Evolutionary conservation across 140 eudicot species (phyloP), one percentile per base, ranked within the genome.

Genomic region (Flaveria floridana): DNA sequence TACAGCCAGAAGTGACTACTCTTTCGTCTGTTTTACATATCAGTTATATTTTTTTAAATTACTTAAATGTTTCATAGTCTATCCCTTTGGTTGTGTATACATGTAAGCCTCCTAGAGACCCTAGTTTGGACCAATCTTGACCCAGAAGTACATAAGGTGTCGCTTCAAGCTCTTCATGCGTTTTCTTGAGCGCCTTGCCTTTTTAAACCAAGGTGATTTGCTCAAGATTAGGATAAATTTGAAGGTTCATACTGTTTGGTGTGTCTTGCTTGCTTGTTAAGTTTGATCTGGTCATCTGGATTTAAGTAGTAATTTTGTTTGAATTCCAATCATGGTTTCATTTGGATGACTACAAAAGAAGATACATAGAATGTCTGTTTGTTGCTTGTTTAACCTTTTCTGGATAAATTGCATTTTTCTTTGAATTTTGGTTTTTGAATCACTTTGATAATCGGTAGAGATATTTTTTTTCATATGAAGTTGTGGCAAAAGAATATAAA

Each of bases 311-410:
- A 58, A 3, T 48, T 13, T 62, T 48, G 55, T 71, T 46, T 62
- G 57, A 64, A 46, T 16, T 41, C 7, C 50, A 34, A 76, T 76
- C 15, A 39, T 13, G 50, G 58, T 67, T 39, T 67, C 56, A 47
- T 19, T 56, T 56, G 63, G 63, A 8, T 20, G 4, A 21, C 10
- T 7, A 19, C 15, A 57, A 9, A 57, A 57, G 30, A 57, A 21
- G 64, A 57, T 56, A 1, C 64, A 21, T 9, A 20, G 5, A 57
- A 57, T 20, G 64, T 21, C 6, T 57, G 3, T 23, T 61, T 73
- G 2, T 55, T 41, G 71, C 55, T 8, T 66, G 16, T n/a, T n/a
- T 66, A 66, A 39, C 15, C 2, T 41, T 66, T 39, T 66, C 8
- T 39, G 30, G 16, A 41, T 66, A n/a, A 66, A 9, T 39, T 16